These are phyloP conservation scores for Thielaviopsis ethacetica DNA, from an alignment of 2,329 filamentous ascomycete genomes.

Conservation along the genomic window DNA sequence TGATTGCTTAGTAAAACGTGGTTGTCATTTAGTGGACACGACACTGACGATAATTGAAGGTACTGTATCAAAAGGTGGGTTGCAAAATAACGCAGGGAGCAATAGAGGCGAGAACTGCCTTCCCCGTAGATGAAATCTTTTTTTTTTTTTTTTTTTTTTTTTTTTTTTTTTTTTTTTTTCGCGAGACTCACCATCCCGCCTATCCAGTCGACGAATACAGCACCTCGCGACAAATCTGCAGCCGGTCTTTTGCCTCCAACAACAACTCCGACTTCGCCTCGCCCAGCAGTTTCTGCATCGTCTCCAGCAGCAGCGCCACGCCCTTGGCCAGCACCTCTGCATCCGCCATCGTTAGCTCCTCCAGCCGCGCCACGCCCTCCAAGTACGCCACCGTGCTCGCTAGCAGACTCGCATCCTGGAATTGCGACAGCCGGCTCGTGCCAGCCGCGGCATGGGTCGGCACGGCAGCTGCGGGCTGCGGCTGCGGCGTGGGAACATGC, in stretches of 20 bases:
- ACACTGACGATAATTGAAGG: too few species aligned
- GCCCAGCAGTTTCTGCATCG: slow-evolving; percentile 5
- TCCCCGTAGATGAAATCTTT: neutral
- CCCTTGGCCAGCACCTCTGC: slow-evolving; percentile 16
- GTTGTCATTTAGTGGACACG: neutral
- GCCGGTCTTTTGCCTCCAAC: slow-evolving; percentile 3
- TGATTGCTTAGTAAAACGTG: neutral
- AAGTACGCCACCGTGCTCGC: neutral
- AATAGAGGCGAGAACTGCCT: neutral
- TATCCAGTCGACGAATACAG: neutral
- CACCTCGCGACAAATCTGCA: slow-evolving; percentile 5
- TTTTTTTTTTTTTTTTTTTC: too few species aligned
- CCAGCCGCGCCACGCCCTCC: slow-evolving; percentile 41
- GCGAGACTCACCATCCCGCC: neutral
- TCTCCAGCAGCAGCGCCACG: slow-evolving; percentile 1
- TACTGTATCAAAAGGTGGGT: neutral
- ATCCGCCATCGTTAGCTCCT: slow-evolving; percentile 54
- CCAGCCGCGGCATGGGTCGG: neutral
- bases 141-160: too few species aligned
- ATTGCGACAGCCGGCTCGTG: neutral
- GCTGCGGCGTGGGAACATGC: slow-evolving; percentile 3
- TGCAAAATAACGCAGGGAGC: neutral
- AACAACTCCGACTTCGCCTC: slow-evolving; percentile 3
- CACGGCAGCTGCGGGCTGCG: slow-evolving; percentile 1
- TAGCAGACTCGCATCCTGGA: neutral